A percentile compares a stretch with the other conserved stretches of the same genome.
These are phyloP conservation scores for Erysimum cheiri DNA, from an alignment of 441 rosid species.

Conservation along the genomic window DNA sequence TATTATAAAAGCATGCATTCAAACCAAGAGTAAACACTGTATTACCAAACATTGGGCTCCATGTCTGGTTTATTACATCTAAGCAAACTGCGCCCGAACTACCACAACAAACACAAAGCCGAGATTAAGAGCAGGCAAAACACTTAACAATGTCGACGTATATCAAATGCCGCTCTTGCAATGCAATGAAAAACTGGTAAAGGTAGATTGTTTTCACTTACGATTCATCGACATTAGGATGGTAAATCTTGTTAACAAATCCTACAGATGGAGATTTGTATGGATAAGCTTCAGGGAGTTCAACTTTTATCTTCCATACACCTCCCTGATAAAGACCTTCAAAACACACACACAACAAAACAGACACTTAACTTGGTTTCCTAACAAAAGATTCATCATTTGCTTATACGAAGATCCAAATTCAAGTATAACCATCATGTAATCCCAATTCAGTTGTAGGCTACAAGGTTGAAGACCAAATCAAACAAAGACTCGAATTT, in stretches of 20 bases:
- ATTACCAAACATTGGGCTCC: constrained; percentile 80
- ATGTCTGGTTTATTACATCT: constrained; percentile 69
- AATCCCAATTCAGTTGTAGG: not conserved
- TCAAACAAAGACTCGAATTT: not conserved
- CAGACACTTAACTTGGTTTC: not conserved
- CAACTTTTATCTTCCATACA: constrained; percentile 70
- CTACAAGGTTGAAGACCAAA: not conserved
- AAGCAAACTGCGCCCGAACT: constrained; percentile 77
- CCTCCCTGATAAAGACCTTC: constrained; percentile 75
- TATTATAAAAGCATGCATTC: not conserved
- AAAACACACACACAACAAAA: constrained; percentile 17
- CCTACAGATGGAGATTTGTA: constrained; percentile 70
- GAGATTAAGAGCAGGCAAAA: not conserved
- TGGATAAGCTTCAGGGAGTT: constrained; percentile 71
- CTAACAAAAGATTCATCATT: constrained; percentile 2
- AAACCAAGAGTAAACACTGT: not conserved
- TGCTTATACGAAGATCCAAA: not conserved
- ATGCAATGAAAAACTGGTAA: not conserved
- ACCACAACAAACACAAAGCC: constrained; percentile 29
- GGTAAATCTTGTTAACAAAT: constrained; percentile 69
- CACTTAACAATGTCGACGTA: not conserved
- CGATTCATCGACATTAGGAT: constrained; percentile 76
- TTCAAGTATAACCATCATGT: not conserved
- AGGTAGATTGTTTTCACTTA: constrained; percentile 41
- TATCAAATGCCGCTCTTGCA: not conserved